Conservation (phyloP, 176 grass and related monocot genomes). For the Alloteropsis semialata region DNA sequence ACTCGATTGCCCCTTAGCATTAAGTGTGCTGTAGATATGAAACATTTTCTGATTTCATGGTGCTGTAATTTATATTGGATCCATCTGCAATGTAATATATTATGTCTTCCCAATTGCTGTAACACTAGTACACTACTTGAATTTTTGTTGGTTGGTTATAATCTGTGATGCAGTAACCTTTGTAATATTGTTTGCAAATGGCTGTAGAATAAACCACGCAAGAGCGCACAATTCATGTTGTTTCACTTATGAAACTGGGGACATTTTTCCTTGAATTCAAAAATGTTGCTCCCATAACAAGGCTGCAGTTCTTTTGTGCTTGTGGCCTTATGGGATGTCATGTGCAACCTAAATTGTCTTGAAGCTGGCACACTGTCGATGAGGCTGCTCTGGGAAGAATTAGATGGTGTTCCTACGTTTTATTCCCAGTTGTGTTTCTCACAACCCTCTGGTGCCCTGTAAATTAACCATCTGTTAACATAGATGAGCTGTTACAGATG, state of each 20-base stretch:
- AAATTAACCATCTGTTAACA: too few relatives aligned
- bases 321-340: background rate
- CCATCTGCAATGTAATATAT: background rate
- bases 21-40: background rate
- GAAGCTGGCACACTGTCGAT: background rate
- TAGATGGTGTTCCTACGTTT: background rate
- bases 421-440: background rate
- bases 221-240: background rate
- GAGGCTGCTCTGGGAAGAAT: background rate
- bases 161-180: background rate
- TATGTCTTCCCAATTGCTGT: background rate
- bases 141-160: background rate
- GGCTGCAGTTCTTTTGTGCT: background rate
- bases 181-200: background rate
- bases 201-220: background rate
- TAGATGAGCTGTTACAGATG: too few relatives aligned
- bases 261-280: background rate
- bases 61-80: too few relatives aligned
- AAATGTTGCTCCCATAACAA: background rate
- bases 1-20: too few relatives aligned
- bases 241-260: background rate
- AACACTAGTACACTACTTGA: background rate
- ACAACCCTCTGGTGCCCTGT: too few relatives aligned
- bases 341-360: background rate
- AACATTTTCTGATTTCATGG: background rate